Base-by-base conservation (phyloP, 768 basidiomycete genomes). In the Kwoniella heveanensis region DNA sequence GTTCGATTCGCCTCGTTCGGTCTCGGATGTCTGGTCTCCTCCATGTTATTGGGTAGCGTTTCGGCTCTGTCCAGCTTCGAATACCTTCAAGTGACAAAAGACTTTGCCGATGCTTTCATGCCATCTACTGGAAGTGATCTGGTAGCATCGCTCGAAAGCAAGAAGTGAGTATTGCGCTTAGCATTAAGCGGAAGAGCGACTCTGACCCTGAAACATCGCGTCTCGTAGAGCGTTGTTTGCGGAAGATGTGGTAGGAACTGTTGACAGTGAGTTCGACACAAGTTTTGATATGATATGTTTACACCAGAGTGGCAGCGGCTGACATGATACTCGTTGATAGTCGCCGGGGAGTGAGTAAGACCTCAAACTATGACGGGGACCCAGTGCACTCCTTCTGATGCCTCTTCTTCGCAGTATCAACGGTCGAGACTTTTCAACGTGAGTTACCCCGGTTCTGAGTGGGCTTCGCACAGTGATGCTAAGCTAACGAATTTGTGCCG, bases 361-460 rank as follows among this genome's bases (percentile, higher is more conserved):
- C 22, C 48, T 49, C 32, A 6, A n/a, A n/a, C n/a, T n/a, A n/a
- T n/a, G n/a, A n/a, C n/a, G n/a, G n/a, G n/a, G n/a, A n/a, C n/a
- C n/a, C n/a, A n/a, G n/a, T n/a, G n/a, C n/a, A n/a, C n/a, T n/a
- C n/a, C n/a, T n/a, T n/a, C n/a, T n/a, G n/a, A n/a, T n/a, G n/a
- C n/a, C n/a, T n/a, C n/a, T 39, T 15, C 13, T 19, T 24, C 12
- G 6, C 32, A 72, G 70, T 37, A 63, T 73, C 39, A 63, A 70
- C 54, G 69, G 69, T 7, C 30, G 69, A 58, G 67, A 70, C 32
- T 44, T 66, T 13, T 60, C 69, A 5, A 70, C 72, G 72, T 68
- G 44, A 69, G 70, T 66, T 1, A 19, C 13, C 32, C 32, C 7
- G 13, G 7, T 6, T 9, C 37, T 13, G 6, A 5, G 4, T 47